phyloP scores from a whole-genome alignment of 345 rosid genomes.

The Hirschfeldia incana region DNA sequence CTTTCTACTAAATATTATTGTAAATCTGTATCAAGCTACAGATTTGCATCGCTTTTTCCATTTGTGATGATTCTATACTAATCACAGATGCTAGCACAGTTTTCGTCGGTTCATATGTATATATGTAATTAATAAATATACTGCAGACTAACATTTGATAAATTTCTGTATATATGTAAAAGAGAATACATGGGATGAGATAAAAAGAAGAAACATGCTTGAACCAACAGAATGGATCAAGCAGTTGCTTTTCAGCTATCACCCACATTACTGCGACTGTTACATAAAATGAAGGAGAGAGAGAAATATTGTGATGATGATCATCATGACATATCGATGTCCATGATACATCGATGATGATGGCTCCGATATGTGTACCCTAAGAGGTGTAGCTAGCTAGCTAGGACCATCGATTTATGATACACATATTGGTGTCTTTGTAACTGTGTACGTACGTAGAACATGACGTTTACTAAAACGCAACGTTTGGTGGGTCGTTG shows the following conservation, averaged over 20 bases:
- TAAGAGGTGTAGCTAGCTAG: conserved; percentile 22
- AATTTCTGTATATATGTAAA: background rate
- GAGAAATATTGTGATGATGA: conserved; percentile 13
- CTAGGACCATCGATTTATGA: conserved; percentile 25
- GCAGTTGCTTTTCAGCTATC: conserved; percentile 42
- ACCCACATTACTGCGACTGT: conserved; percentile 44
- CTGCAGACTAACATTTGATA: background rate
- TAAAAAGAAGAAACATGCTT: conserved; percentile 31
- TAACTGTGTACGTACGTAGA: conserved; percentile 22
- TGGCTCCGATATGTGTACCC: conserved; percentile 40
- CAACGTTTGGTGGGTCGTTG: conserved; percentile 34
- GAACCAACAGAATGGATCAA: conserved; percentile 35
- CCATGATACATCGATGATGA: conserved; percentile 36
- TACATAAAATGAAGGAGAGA: conserved; percentile 7
- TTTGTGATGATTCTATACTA: background rate
- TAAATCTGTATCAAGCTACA: background rate
- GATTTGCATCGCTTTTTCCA: background rate
- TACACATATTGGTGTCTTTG: conserved; percentile 3
- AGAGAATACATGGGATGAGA: conserved; percentile 27
- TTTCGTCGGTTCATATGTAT: conserved; percentile 1
- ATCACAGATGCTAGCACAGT: background rate
- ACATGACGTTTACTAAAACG: conserved; percentile 32
- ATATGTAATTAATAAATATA: background rate
- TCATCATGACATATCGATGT: conserved; percentile 29
- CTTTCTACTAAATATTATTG: background rate